Base-by-base conservation (phyloP, 139 green algal genomes). In the Chlorella sp. region DNA sequence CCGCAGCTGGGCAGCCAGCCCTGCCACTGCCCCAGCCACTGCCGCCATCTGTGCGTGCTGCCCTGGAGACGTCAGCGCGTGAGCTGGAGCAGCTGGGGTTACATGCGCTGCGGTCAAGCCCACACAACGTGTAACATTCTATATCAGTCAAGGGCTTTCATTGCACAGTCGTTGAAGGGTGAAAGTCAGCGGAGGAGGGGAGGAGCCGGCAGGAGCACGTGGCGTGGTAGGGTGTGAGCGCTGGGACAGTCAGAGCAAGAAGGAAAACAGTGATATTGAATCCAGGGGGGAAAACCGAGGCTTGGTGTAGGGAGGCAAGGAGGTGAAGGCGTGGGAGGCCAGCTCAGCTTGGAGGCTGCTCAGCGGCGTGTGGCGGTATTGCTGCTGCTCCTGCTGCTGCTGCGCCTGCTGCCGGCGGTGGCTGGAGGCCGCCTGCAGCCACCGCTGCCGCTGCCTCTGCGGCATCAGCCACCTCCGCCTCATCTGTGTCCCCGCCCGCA, bases 71-170 rank as follows among this genome's bases (percentile, higher is more conserved):
- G 5, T 30, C 60, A 36, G 36, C 26, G 0, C 16, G 28, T 34
- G 18, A 38, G 20, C 36, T 82, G 28, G 34, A 82, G 57, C 26
- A 21, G 34, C 30, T 71, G 15, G 76, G 76, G 7, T 82, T 82
- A 82, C 56, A 82, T 39, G 20, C 28, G 57, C 76, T 39, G 30
- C 25, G 15, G 60, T 75, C 12, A 55, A 2, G 15, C 51, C 51
- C 11, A 23, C 51, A 21, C 51, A 60, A 60, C 51, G 51, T 60
- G 51, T 60, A 60, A 60, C 44, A 51, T 51, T 60, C 13, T 60
- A 60, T 60, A 60, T 60, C 18, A 60, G 2, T 18, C 21, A 23
- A 9, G 21, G 51, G 51, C 12, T 15, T 60, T 60, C 51, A 60
- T 18, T 9, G 51, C 51, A 23, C 51, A 60, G 51, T 60, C 51